These are phyloP conservation scores for Dillenia turbinata DNA, from an alignment of 164 flowering plant species.

Conservation along the genomic window DNA sequence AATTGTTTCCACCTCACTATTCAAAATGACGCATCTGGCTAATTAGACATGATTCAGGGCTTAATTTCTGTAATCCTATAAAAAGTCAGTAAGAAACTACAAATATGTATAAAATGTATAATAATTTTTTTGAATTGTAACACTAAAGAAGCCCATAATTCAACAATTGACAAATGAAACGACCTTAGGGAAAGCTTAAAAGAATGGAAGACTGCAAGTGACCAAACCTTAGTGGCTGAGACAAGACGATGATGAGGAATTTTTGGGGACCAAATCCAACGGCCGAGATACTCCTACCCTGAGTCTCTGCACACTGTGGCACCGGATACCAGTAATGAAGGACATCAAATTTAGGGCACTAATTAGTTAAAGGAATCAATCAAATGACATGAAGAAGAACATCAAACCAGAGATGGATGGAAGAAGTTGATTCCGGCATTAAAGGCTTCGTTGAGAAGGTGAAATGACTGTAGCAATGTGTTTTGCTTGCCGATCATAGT, in stretches of 20 bases:
- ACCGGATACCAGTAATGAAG: conserved; percentile 66
- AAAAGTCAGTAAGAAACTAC: background rate
- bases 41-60: no score
- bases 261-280: conserved; percentile 56
- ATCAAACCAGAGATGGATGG: background rate
- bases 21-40: no score
- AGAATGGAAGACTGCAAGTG: no score
- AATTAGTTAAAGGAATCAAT: background rate
- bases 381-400: background rate
- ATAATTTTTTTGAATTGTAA: background rate
- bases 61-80: no score
- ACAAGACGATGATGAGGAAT: conserved; percentile 59
- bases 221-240: conserved; percentile 67
- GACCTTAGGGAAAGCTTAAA: no score
- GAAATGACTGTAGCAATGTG: conserved; percentile 53
- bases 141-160: no score
- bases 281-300: conserved; percentile 75
- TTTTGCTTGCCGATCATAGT: conserved; percentile 92
- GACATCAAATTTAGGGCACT: background rate
- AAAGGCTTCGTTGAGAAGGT: conserved; percentile 68
- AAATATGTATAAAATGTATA: background rate
- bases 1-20: no score
- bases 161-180: no score
- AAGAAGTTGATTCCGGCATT: conserved; percentile 74
- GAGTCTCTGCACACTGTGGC: conserved; percentile 76